phyloP scores from a whole-genome alignment of 495 filamentous ascomycete genomes.

The Elasticomyces elasticus region DNA sequence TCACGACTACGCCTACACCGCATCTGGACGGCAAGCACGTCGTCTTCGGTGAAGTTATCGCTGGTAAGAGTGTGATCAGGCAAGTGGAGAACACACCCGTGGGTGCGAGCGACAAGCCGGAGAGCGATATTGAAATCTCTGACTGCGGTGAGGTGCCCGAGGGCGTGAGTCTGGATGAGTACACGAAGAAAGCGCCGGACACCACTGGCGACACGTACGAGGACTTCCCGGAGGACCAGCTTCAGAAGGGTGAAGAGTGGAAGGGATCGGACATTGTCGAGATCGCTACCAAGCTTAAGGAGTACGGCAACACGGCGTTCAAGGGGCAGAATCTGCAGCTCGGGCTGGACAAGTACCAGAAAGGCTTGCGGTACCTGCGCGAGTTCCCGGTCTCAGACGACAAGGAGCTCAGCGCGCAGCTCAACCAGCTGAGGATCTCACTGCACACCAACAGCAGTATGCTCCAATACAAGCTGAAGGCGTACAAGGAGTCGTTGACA shows the following conservation, averaged over 20 bases:
- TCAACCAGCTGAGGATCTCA: slow-evolving; percentile 64
- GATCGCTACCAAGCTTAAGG: slow-evolving; percentile 82
- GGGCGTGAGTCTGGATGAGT: slow-evolving; percentile 53
- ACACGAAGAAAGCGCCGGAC: slow-evolving; percentile 57
- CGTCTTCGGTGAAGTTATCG: slow-evolving; percentile 92
- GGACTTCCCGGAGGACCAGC: slow-evolving; percentile 86
- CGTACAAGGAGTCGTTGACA: slow-evolving; percentile 56
- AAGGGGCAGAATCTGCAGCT: slow-evolving; percentile 59
- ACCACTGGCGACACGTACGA: slow-evolving; percentile 85
- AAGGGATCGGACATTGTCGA: slow-evolving; percentile 57
- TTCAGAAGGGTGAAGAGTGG: slow-evolving; percentile 36
- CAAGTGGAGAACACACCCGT: slow-evolving; percentile 84
- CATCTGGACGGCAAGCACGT: slow-evolving; percentile 97
- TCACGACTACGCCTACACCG: slow-evolving; percentile 86
- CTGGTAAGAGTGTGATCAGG: slow-evolving; percentile 81
- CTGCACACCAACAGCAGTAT: slow-evolving; percentile 71
- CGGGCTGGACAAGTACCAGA: slow-evolving; percentile 91
- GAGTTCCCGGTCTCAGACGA: slow-evolving; percentile 67
- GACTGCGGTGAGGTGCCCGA: slow-evolving; percentile 75
- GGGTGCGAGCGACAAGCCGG: slow-evolving; percentile 67
- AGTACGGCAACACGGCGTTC: slow-evolving; percentile 85
- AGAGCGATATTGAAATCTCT: slow-evolving; percentile 57
- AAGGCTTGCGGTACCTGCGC: slow-evolving; percentile 87
- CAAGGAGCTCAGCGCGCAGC: slow-evolving; percentile 51
- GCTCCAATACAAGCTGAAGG: slow-evolving; percentile 68